Conservation (phyloP, 2,329 filamentous ascomycete species). For the Pseudogymnoascus sp. region DNA sequence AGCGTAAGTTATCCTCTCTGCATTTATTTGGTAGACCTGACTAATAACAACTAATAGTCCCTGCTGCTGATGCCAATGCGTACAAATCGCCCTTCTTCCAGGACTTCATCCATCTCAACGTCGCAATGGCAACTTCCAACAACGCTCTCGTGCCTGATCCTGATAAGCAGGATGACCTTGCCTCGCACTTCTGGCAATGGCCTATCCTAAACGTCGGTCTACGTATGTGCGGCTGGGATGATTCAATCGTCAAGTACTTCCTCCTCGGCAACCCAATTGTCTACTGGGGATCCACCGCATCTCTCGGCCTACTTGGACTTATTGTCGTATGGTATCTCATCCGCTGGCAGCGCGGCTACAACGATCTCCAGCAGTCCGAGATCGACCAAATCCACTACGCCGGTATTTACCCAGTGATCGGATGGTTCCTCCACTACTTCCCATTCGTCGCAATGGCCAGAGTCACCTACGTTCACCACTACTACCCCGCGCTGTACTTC, state of each 20-base stretch:
- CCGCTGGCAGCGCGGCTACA: slow-evolving; percentile 92
- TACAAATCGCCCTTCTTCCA: slow-evolving; percentile 97
- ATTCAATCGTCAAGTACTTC: slow-evolving; percentile 95
- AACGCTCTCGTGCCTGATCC: slow-evolving; percentile 96
- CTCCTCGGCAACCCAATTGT: slow-evolving; percentile 92
- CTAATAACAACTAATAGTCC: slow-evolving; percentile 51
- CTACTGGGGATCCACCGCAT: slow-evolving; percentile 88
- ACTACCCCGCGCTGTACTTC: slow-evolving; percentile 97
- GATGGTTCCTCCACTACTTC: slow-evolving; percentile 94
- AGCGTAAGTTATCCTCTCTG: slow-evolving; percentile 53
- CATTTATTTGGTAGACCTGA: background rate
- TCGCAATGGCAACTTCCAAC: slow-evolving; percentile 99
- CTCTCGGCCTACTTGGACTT: slow-evolving; percentile 65
- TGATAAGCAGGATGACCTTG: slow-evolving; percentile 97
- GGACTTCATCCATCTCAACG: slow-evolving; percentile 96
- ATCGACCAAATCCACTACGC: slow-evolving; percentile 94
- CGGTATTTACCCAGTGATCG: slow-evolving; percentile 81
- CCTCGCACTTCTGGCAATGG: slow-evolving; percentile 98
- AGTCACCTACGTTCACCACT: slow-evolving; percentile 98
- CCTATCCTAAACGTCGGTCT: slow-evolving; percentile 90
- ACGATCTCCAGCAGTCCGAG: slow-evolving; percentile 70
- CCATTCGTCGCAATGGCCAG: slow-evolving; percentile 97
- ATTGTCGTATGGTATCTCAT: slow-evolving; percentile 79
- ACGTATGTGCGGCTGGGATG: slow-evolving; percentile 98
- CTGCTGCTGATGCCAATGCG: slow-evolving; percentile 77